Evolutionary conservation across 331 rosid genomes (phyloP), one percentile per base, ranked within the genome.

Genomic region (Phaseolus coccineus): DNA sequence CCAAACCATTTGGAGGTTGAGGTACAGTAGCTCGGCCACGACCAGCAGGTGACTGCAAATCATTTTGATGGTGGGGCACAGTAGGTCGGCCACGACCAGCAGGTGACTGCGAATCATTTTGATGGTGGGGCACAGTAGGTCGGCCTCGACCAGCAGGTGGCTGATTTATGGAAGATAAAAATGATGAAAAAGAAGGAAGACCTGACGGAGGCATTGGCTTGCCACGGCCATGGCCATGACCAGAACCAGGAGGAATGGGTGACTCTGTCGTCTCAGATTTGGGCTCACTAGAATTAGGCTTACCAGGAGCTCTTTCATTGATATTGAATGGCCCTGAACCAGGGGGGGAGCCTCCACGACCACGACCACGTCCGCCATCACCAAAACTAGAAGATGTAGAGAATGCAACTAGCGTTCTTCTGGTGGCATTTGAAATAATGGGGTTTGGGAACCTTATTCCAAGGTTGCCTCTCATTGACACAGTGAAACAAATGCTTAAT

Each of bases 151-250:
- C 92, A 25, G 83, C 73, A 2, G 89, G 16, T 5, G 79, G 51
- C 37, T 84, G 88, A 25, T 70, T 78, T 80, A 82, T 50, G 22
- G 90, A 69, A 63, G 97, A 69, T 56, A 80, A 16, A 80, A 90
- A 81, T 57, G 91, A 75, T 37, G 91, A 76, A 76, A 90, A 82
- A 5, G 91, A 63, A 50, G 98, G 88, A 52, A 71, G 85, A 11
- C 84, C 85, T 8, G 82, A 14, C 6, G 92, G 82, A 77, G 85
- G 67, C 25, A 73, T 53, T 27, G 94, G 85, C 47, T 67, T 87
- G 39, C 97, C 96, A 25, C 87, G 93, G 48, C 97, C 98, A 72
- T 84, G 97, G 56, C 97, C 98, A 28, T 63, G 75, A 13, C 90
- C 85, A 30, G 82, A 10, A 63, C 76, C 84, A 22, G 87, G 83